Base-by-base conservation (phyloP, 331 rosid species). In the Saraca asoca region DNA sequence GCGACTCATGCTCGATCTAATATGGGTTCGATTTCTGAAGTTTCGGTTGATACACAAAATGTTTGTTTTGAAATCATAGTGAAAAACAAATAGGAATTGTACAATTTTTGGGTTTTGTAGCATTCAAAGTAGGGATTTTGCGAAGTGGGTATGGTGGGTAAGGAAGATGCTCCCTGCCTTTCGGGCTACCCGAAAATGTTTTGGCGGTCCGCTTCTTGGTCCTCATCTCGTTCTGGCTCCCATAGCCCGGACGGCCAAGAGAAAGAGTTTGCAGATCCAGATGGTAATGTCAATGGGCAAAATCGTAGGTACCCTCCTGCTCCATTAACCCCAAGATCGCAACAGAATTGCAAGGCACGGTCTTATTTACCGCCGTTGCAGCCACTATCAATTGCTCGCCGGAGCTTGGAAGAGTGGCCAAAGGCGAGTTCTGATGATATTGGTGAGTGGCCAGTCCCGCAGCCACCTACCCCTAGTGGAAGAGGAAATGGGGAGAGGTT, bases 331-430 rank as follows among this genome's bases (percentile, higher is more conserved):
- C 98, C 98, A 2, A 80, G 98, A 38, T 90, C 97, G 54, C 98
- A 94, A 78, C 98, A 94, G 53, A 87, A 66, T 63, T 80, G 88
- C 75, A 94, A 94, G 83, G 92, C 89, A 16, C 68, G 97, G 77
- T 90, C 96, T 20, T 79, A 88, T 71, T 70, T 90, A 73, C 97
- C 98, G 5, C 98, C 96, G 6, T 77, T 93, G 61, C 97, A 93
- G 79, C 96, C 96, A 9, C 70, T 94, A 16, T 85, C 98, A n/a
- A 86, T 94, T 61, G 95, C 98, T 73, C 90, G 92, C 41, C 83
- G 95, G 74, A 94, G 97, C 83, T 76, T 94, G 54, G 97, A 94
- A 5, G 98, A 94, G 83, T 94, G 98, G 98, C 98, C 98, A 5
- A 88, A 82, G 76, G 95, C 98, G 0, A 82, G 98, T 33, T 90